Percentiles rank a stretch among this genome's conserved stretches.
phyloP scores from a whole-genome alignment of 192 early-diverging fungal species.

The Rhizoclosmatium sp. region DNA sequence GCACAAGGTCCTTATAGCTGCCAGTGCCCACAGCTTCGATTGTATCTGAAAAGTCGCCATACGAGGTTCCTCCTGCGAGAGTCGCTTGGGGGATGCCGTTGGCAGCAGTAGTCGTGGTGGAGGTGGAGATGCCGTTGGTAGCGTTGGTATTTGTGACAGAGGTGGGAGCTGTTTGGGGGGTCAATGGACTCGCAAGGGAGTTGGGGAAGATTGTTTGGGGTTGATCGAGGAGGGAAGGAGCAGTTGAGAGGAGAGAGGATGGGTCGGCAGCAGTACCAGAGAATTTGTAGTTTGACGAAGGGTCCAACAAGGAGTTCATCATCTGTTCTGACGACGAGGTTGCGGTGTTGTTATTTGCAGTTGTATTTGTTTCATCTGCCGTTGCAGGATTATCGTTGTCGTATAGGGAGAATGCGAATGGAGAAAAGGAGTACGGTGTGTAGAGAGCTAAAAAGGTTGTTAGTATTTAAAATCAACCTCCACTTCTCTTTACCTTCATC shows the following conservation, averaged over 20 bases:
- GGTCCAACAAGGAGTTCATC: neutral
- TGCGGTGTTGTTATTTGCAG: neutral
- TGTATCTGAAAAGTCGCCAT: conserved; percentile 33
- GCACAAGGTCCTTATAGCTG: conserved; percentile 35
- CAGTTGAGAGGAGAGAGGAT: neutral
- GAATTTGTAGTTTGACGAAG: neutral
- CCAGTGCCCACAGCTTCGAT: conserved; percentile 33
- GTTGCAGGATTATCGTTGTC: neutral
- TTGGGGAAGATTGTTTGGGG: neutral
- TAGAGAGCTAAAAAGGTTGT: conserved; percentile 28
- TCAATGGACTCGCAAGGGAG: neutral
- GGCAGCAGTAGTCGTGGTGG: neutral
- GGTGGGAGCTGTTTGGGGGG: neutral
- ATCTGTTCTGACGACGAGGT: conserved; percentile 9
- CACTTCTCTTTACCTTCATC: conserved; percentile 61
- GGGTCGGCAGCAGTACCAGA: neutral
- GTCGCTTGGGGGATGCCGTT: neutral
- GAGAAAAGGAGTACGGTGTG: conserved; percentile 31
- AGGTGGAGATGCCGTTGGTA: neutral
- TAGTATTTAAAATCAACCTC: neutral
- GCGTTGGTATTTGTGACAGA: neutral
- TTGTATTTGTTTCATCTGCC: neutral
- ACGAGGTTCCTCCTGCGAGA: conserved; percentile 16
- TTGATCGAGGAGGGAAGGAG: neutral
- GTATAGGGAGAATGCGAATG: conserved; percentile 29